Evolutionary conservation across 331 rosid genomes (phyloP), one percentile per base, ranked within the genome.

Genomic region (Saraca asoca): DNA sequence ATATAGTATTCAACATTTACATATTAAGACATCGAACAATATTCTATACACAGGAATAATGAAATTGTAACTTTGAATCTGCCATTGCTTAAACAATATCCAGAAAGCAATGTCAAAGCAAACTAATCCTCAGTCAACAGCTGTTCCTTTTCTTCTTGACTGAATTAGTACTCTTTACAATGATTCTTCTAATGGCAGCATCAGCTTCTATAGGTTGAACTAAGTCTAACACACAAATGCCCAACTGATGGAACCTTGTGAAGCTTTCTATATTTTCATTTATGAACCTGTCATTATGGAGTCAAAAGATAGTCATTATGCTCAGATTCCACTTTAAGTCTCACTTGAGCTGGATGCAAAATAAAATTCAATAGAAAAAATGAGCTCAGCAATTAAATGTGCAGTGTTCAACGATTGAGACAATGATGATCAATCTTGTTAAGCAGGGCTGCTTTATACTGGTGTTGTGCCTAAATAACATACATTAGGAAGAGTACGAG

Each of bases 241-340:
- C 46, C 34, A 14, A 41, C 1, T 14, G 11, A 17, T 18, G 66
- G 51, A 11, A 37, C 11, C 42, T 14, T 51, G 29, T 14, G 64
- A 54, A 54, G 60, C 34, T 24, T 41, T 62, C 34, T 34, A 44
- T 19, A 33, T 9, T 54, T 54, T 9, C 20, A 68, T 14, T 57
- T 11, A 24, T 57, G 14, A 39, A 57, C 20, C 66, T 69, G 66
- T 45, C 48, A 44, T 44, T 44, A 29, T 9, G 46, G 4, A 46
- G 41, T 12, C 8, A 10, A 42, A 15, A 10, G 8, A 39, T 39
- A 9, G 12, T 7, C 41, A 51, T 37, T 17, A 68, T 7, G 19
- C 41, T 67, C 50, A n/a, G 33, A 34, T 68, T 56, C 46, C 56
- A 54, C 12, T 41, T n/a, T 58, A 41, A 39, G 29, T 31, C 35